phyloP scores from a whole-genome alignment of 2,329 filamentous ascomycete genomes.

The Fusarium tjaetaba region DNA sequence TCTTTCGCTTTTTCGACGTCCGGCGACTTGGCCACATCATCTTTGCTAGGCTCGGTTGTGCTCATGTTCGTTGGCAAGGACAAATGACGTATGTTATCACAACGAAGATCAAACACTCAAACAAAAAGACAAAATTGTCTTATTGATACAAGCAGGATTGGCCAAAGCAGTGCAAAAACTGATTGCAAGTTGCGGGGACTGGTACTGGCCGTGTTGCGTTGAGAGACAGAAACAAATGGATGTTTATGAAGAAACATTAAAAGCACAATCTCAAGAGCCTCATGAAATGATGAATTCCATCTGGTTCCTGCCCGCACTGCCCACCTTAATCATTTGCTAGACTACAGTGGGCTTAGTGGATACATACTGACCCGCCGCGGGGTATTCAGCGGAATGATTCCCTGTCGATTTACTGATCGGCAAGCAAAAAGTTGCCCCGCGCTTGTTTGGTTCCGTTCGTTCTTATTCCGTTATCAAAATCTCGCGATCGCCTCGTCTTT shows the following conservation, averaged over 20 bases:
- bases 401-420: conserved; percentile 5
- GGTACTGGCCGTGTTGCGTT: background rate
- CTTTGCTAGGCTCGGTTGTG: background rate
- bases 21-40: background rate
- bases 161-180: background rate
- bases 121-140: too few relatives aligned
- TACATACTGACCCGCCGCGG: conserved; percentile 16
- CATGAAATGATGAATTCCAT: background rate
- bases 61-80: conserved; percentile 1
- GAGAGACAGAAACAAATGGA: background rate
- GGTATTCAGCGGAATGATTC: conserved; percentile 15
- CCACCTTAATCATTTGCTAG: background rate
- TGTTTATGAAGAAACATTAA: background rate
- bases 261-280: conserved; percentile 1
- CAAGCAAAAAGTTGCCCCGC: conserved; percentile 8
- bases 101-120: background rate
- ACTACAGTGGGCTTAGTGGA: background rate
- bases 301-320: background rate
- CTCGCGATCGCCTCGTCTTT: conserved; percentile 11
- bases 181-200: background rate
- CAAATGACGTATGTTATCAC: background rate
- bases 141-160: background rate
- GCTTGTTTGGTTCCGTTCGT: background rate
- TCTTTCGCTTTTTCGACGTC: background rate
- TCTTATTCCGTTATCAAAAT: conserved; percentile 6